phyloP scores from a whole-genome alignment of 2,329 filamentous ascomycete genomes.

The Fusarium incarnatum region DNA sequence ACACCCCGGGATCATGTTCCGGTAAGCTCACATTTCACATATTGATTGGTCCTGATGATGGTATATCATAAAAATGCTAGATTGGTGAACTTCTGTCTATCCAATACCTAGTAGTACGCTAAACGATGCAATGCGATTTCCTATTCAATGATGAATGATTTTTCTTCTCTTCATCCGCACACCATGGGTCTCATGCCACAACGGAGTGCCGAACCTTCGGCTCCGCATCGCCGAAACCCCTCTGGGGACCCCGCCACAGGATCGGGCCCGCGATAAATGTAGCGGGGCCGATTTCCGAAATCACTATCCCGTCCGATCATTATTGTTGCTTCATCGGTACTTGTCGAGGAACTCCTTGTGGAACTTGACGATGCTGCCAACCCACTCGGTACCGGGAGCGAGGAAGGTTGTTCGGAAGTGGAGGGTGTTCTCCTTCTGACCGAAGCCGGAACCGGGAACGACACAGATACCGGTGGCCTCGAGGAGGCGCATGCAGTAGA shows the following conservation, averaged over 20 bases:
- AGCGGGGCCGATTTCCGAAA: constrained; percentile 1
- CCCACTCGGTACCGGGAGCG: constrained; percentile 95
- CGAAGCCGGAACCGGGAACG: constrained; percentile 92
- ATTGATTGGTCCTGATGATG: neutral
- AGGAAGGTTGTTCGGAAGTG: constrained; percentile 98
- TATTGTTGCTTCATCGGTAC: constrained; percentile 63
- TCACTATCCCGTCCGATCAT: neutral
- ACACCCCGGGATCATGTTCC: neutral
- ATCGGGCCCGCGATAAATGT: constrained; percentile 5
- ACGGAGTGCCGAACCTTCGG: constrained; percentile 13
- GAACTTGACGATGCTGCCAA: constrained; percentile 86
- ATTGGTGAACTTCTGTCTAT: constrained; percentile 36
- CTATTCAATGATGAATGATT: constrained; percentile 2
- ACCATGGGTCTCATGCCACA: constrained; percentile 9
- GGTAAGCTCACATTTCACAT: neutral
- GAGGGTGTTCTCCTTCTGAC: constrained; percentile 88
- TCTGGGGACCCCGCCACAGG: constrained; percentile 13
- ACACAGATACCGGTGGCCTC: constrained; percentile 96
- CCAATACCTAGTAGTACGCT: constrained; percentile 31
- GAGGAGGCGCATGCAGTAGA: constrained; percentile 91
- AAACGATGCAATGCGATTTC: constrained; percentile 30
- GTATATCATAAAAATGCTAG: constrained; percentile 27
- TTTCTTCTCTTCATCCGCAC: constrained; percentile 11
- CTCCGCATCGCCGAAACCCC: constrained; percentile 16
- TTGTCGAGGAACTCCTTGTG: constrained; percentile 91